A percentile compares a stretch with the other conserved stretches of the same genome.
Conservation (phyloP, 2,329 filamentous ascomycete genomes). For the Hypomyces rosellus region DNA sequence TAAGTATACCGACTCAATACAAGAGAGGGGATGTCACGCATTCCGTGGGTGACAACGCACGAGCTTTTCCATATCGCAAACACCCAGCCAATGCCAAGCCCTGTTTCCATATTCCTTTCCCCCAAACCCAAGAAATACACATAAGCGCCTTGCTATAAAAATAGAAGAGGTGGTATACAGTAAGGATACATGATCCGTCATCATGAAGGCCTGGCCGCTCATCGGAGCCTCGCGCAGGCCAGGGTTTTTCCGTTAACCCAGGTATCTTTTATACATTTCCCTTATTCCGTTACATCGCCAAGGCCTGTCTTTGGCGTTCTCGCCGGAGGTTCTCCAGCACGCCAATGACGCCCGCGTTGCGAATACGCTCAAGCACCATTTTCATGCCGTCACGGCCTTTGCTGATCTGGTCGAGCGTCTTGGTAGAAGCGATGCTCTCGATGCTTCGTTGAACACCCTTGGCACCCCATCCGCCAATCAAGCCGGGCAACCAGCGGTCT, state of each 20-base stretch:
- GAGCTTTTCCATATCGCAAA: constrained; percentile 12
- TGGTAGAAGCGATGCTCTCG: constrained; percentile 69
- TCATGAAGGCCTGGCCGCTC: constrained; percentile 6
- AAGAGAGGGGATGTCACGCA: constrained; percentile 36
- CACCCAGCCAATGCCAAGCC: constrained; percentile 7
- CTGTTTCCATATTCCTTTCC: constrained; percentile 5
- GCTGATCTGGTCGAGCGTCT: constrained; percentile 69
- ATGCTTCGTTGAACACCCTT: constrained; percentile 72
- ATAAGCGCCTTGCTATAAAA: background rate
- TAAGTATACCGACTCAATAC: constrained; percentile 20
- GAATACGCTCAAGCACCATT: constrained; percentile 66
- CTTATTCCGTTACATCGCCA: constrained; percentile 9
- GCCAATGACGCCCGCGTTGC: constrained; percentile 52
- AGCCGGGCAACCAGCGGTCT: constrained; percentile 46
- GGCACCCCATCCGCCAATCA: constrained; percentile 55
- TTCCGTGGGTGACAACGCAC: constrained; percentile 22
- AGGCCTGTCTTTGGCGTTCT: constrained; percentile 31
- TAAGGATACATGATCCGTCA: constrained; percentile 19
- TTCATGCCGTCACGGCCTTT: constrained; percentile 82
- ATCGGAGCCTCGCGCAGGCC: too few species aligned
- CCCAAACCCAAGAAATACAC: constrained; percentile 3
- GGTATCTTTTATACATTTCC: background rate
- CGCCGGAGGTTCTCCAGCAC: constrained; percentile 50
- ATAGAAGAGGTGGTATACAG: constrained; percentile 26
- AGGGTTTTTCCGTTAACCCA: background rate